Conservation (phyloP, 108 stramenopile genomes). For the Schizochytrium sp. region DNA sequence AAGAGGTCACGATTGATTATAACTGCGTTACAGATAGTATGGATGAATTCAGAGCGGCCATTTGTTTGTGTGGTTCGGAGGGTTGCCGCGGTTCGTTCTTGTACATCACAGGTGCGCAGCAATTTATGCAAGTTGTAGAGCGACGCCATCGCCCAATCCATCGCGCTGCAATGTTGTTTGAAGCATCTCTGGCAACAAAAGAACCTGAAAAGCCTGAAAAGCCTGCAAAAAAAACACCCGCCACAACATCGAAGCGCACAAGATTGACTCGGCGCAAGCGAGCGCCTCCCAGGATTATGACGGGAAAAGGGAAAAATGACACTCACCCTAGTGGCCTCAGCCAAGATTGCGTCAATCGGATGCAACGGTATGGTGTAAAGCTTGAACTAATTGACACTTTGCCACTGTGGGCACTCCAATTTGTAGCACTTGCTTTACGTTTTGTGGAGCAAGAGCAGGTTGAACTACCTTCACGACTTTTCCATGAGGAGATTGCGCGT, state of each 20-base stretch:
- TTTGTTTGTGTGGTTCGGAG: conserved; percentile 57
- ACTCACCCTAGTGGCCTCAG: background rate
- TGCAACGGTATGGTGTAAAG: conserved; percentile 42
- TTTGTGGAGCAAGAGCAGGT: conserved; percentile 55
- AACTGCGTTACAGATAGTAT: conserved; percentile 76
- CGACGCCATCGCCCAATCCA: conserved; percentile 34
- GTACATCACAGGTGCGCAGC: conserved; percentile 58
- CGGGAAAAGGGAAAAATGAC: background rate
- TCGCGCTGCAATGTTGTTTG: conserved; percentile 57
- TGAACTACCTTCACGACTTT: conserved; percentile 43
- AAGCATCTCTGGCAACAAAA: background rate
- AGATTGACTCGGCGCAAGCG: background rate
- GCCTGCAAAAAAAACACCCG: background rate
- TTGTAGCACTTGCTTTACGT: conserved; percentile 1
- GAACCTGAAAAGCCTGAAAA: background rate
- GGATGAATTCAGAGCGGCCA: conserved; percentile 55
- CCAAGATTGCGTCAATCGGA: background rate
- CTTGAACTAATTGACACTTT: background rate
- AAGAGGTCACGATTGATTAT: conserved; percentile 97
- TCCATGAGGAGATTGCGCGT: conserved; percentile 50
- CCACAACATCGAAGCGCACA: background rate
- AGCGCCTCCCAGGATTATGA: background rate
- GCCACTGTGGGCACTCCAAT: conserved; percentile 40
- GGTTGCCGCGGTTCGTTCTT: conserved; percentile 56
- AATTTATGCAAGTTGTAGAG: conserved; percentile 53